phyloP scores from a whole-genome alignment of 139 green algal species.

The Coelastrella sp. region DNA sequence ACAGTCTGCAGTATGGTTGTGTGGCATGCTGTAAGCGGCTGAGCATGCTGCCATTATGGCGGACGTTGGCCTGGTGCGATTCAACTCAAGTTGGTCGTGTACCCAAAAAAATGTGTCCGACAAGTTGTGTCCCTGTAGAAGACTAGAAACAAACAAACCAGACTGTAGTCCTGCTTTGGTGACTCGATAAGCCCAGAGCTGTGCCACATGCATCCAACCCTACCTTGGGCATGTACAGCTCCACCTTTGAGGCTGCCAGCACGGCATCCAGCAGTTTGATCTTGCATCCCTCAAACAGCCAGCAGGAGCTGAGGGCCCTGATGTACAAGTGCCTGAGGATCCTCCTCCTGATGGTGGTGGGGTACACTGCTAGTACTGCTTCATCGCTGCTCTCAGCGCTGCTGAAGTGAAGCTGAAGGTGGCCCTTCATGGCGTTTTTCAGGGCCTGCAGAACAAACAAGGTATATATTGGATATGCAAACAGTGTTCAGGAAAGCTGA shows the following conservation, averaged over 20 bases:
- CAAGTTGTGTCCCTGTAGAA: too few relatives aligned
- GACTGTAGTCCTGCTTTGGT: not conserved
- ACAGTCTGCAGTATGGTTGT: too few relatives aligned
- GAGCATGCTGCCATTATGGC: too few relatives aligned
- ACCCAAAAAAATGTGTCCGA: too few relatives aligned
- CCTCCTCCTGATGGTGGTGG: constrained; percentile 61
- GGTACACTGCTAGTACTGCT: constrained; percentile 61
- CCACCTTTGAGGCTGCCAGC: constrained; percentile 56
- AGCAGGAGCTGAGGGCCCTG: constrained; percentile 46
- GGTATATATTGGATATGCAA: not conserved
- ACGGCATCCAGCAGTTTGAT: constrained; percentile 71
- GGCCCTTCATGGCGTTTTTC: constrained; percentile 32
- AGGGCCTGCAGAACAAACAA: not conserved
- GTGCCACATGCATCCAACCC: not conserved
- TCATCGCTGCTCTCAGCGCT: constrained; percentile 47
- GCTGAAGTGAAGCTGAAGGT: constrained; percentile 42
- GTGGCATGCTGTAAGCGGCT: too few relatives aligned
- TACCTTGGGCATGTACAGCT: constrained; percentile 67
- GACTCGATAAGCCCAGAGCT: not conserved
- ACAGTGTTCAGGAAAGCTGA: too few relatives aligned
- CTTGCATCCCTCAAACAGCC: constrained; percentile 57
- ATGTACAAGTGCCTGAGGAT: constrained; percentile 72
- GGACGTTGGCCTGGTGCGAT: too few relatives aligned
- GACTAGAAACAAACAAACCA: not conserved
- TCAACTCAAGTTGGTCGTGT: too few relatives aligned